Percentiles rank a stretch among this genome's conserved stretches.
phyloP scores from a whole-genome alignment of 2,329 filamentous ascomycete genomes.

The Talaromyces sp. region DNA sequence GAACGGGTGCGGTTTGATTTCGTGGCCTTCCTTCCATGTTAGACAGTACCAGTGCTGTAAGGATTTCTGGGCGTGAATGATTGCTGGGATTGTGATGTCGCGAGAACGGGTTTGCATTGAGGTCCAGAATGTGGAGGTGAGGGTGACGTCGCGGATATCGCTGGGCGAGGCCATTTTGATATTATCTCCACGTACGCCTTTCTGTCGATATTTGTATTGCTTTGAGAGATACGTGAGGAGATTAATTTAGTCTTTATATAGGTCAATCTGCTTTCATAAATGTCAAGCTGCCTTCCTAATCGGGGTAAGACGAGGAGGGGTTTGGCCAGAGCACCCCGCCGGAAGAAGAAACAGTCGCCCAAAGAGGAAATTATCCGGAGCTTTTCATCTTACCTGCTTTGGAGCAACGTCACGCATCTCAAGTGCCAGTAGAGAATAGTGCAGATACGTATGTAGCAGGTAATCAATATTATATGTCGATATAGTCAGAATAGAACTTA shows the following conservation, averaged over 20 bases:
- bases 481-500: background rate
- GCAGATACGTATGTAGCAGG: background rate
- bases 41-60: slow-evolving; percentile 23
- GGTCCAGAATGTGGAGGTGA: slow-evolving; percentile 23
- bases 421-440: background rate
- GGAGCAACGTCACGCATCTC: background rate
- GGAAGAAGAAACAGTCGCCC: background rate
- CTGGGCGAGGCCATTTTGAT: slow-evolving; percentile 5
- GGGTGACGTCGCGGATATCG: slow-evolving; percentile 20
- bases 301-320: slow-evolving; percentile 2
- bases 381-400: background rate
- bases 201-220: background rate
- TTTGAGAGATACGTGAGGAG: background rate
- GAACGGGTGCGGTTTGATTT: slow-evolving; percentile 49
- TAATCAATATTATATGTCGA: background rate
- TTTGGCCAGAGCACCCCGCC: background rate
- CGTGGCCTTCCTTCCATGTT: slow-evolving; percentile 35
- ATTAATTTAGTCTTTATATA: background rate
- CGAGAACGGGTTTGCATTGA: slow-evolving; percentile 22
- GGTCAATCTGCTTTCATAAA: no score
- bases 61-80: slow-evolving; percentile 23
- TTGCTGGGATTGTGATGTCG: slow-evolving; percentile 21
- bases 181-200: background rate
- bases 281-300: background rate
- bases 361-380: slow-evolving; percentile 5